Conservation (phyloP, 371 early-diverging fungal genomes). For the Enteropsectra breve region DNA sequence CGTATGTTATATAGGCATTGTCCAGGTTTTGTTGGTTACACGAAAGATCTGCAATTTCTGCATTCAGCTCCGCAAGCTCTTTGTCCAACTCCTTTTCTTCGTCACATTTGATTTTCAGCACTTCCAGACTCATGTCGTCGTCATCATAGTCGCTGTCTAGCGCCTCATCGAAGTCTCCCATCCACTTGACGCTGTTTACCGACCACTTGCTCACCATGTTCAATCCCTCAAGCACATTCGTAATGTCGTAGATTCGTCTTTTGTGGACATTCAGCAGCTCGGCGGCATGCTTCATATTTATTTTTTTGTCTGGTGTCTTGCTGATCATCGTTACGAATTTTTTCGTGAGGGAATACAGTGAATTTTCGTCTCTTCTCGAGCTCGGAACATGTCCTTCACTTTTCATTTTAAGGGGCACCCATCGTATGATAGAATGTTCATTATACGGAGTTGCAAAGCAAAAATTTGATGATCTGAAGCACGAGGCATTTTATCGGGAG, state of each 20-base stretch:
- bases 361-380: slow-evolving; percentile 60
- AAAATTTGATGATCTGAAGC: neutral
- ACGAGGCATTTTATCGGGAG: neutral
- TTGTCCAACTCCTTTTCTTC: slow-evolving; percentile 48
- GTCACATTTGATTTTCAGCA: neutral
- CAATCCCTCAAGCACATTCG: slow-evolving; percentile 72
- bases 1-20: slow-evolving; percentile 58
- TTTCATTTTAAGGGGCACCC: neutral
- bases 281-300: slow-evolving; percentile 68
- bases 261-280: slow-evolving; percentile 67
- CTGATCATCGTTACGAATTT: slow-evolving; percentile 66
- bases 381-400: slow-evolving; percentile 1
- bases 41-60: slow-evolving; percentile 47
- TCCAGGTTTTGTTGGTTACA: slow-evolving; percentile 44
- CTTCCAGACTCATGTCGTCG: slow-evolving; percentile 17
- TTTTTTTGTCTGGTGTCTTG: slow-evolving; percentile 63
- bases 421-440: slow-evolving; percentile 29
- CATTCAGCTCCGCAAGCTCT: slow-evolving; percentile 39
- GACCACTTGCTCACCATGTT: slow-evolving; percentile 67
- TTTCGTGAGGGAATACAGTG: slow-evolving; percentile 67
- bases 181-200: slow-evolving; percentile 71
- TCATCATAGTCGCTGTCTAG: slow-evolving; percentile 20
- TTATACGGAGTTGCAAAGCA: slow-evolving; percentile 7
- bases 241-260: slow-evolving; percentile 73
- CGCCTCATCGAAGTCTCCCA: slow-evolving; percentile 37